Conservation (phyloP, 306 rosid species). For the Vigna trinervia region DNA sequence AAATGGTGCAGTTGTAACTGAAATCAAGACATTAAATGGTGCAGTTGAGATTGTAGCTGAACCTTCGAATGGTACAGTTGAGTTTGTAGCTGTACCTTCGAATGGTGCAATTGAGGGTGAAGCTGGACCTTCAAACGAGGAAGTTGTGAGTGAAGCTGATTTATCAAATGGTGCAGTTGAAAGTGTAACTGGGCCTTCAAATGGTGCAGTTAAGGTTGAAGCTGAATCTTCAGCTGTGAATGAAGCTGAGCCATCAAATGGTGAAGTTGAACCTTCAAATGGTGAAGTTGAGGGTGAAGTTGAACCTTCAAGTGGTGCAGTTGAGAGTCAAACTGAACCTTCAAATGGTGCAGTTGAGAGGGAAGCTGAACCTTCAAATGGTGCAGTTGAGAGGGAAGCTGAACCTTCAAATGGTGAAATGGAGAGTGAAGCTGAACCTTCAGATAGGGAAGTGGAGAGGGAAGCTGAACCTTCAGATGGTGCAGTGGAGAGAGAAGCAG, state of each 20-base stretch:
- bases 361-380: background rate
- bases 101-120: background rate
- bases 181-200: background rate
- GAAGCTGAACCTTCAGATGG: constrained; percentile 4
- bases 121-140: background rate
- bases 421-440: constrained; percentile 11
- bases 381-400: background rate
- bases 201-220: background rate
- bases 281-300: background rate
- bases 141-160: background rate
- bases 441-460: background rate
- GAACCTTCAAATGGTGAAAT: background rate
- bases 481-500: background rate
- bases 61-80: background rate
- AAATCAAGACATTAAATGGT: background rate
- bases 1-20: background rate
- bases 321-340: background rate
- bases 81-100: background rate
- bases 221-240: background rate
- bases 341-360: background rate
- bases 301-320: background rate
- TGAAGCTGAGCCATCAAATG: background rate
- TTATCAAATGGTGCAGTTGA: background rate
- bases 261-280: background rate
- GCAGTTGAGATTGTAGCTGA: background rate